Conservation (phyloP, 768 basidiomycete genomes). For the Suillus placidus region DNA sequence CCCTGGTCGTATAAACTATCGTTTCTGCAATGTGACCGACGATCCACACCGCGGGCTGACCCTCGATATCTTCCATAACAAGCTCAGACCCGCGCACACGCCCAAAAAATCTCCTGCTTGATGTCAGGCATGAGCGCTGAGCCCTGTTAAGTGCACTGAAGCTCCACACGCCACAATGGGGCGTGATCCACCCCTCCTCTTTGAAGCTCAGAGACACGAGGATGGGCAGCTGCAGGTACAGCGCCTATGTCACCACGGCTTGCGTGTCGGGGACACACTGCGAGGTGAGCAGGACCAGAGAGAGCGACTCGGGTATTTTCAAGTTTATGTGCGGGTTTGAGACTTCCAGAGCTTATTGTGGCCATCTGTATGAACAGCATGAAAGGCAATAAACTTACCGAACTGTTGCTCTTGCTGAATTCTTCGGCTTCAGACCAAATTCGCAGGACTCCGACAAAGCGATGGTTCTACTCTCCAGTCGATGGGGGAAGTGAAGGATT, state of each 20-base stretch:
- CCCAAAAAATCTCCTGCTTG: neutral
- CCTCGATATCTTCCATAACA: too few species aligned
- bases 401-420: constrained; percentile 80
- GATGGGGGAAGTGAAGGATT: neutral
- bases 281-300: constrained; percentile 34
- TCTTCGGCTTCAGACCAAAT: constrained; percentile 79
- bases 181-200: constrained; percentile 64
- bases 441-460: constrained; percentile 57
- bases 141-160: too few species aligned
- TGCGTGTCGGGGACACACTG: constrained; percentile 63
- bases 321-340: constrained; percentile 64
- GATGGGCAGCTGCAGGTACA: constrained; percentile 44
- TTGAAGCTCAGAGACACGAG: too few species aligned
- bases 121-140: too few species aligned
- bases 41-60: too few species aligned
- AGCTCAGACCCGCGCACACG: too few species aligned
- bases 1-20: too few species aligned
- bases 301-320: constrained; percentile 43
- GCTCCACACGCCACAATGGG: constrained; percentile 41
- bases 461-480: constrained; percentile 36
- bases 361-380: constrained; percentile 51
- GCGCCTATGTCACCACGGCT: constrained; percentile 61
- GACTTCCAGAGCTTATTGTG: constrained; percentile 59
- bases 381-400: constrained; percentile 46
- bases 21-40: too few species aligned